Conservation (phyloP, 2,329 filamentous ascomycete genomes). For the Diaporthe longicolla region DNA sequence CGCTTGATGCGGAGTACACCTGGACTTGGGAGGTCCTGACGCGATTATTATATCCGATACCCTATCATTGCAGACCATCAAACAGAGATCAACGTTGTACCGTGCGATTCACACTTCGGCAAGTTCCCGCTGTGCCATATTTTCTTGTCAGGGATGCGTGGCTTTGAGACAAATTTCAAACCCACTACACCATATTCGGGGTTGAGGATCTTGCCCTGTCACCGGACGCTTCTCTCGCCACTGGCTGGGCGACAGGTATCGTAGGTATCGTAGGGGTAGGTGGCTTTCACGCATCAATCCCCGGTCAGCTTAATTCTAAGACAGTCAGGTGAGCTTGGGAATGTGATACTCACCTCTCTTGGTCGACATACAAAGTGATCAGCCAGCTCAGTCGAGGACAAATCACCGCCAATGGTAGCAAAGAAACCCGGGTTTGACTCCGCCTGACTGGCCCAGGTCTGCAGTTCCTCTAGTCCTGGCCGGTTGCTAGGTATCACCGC, state of each 20-base stretch:
- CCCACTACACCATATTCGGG: not conserved
- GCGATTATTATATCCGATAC: too few relatives aligned
- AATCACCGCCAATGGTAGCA: not conserved
- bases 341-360: not conserved
- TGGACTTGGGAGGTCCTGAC: too few relatives aligned
- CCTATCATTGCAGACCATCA: too few relatives aligned
- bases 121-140: not conserved
- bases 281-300: not conserved
- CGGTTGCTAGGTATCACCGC: not conserved
- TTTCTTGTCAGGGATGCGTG: not conserved
- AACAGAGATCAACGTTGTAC: too few relatives aligned
- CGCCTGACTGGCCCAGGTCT: not conserved
- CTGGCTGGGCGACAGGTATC: not conserved
- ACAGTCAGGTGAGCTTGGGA: not conserved
- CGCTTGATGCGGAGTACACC: too few relatives aligned
- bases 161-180: not conserved
- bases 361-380: constrained; percentile 12
- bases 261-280: not conserved
- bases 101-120: too few relatives aligned
- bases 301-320: not conserved
- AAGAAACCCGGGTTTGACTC: not conserved
- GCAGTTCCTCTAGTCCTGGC: not conserved
- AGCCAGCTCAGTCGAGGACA: not conserved
- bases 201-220: not conserved
- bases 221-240: not conserved